These are phyloP conservation scores for Epichloe coenophiala DNA, from an alignment of 2,329 filamentous ascomycete species.

Conservation along the genomic window DNA sequence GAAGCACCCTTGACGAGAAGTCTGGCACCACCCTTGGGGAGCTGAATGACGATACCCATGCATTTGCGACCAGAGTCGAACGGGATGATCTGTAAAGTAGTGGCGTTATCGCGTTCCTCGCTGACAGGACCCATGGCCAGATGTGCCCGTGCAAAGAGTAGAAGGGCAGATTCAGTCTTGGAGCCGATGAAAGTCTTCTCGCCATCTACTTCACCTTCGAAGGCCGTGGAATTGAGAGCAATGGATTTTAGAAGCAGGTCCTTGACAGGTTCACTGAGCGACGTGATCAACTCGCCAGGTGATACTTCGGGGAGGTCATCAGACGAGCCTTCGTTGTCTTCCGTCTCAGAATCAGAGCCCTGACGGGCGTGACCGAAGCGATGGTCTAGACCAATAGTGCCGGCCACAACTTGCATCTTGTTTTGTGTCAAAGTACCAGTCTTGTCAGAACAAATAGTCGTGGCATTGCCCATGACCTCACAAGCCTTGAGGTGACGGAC, in stretches of 20 bases:
- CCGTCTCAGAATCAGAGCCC: constrained; percentile 12
- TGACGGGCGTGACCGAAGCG: constrained; percentile 34
- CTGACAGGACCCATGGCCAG: constrained; percentile 53
- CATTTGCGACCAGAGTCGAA: constrained; percentile 68
- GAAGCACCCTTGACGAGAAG: constrained; percentile 53
- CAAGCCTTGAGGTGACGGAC: constrained; percentile 66
- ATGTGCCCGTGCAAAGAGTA: constrained; percentile 54
- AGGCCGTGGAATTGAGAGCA: constrained; percentile 58
- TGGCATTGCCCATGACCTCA: constrained; percentile 71
- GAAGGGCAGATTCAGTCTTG: constrained; percentile 63
- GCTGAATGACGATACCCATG: constrained; percentile 46
- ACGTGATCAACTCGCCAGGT: constrained; percentile 31
- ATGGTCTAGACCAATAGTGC: constrained; percentile 40
- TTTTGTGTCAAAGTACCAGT: constrained; percentile 55
- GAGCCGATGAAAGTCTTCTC: constrained; percentile 56
- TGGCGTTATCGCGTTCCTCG: constrained; percentile 47
- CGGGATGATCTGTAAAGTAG: constrained; percentile 53
- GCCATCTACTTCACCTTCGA: constrained; percentile 60
- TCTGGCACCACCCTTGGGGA: constrained; percentile 36
- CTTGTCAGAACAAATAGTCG: constrained; percentile 56
- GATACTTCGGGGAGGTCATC: constrained; percentile 25
- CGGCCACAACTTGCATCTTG: constrained; percentile 54
- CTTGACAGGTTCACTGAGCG: constrained; percentile 33
- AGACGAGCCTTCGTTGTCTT: constrained; percentile 11
- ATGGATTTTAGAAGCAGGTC: constrained; percentile 46